Percentiles rank a stretch among this genome's conserved stretches.
Evolutionary conservation across 2,329 filamentous ascomycete genomes (phyloP).

Genomic region (Helicocarpus griseus): DNA sequence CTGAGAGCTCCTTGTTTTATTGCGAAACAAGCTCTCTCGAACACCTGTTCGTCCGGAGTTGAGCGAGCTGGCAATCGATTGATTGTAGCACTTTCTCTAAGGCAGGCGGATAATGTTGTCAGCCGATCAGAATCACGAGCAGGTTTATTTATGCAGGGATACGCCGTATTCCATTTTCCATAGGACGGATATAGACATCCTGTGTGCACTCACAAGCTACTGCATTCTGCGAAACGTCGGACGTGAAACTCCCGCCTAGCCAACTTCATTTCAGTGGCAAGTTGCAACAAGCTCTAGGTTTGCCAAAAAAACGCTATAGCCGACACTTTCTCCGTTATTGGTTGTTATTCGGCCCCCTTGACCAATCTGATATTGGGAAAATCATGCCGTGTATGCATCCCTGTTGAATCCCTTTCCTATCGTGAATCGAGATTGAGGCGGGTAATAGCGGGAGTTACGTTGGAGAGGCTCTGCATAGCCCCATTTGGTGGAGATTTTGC

Average conservation of each 20-base stretch:
- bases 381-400: neutral
- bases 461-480: neutral
- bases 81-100: neutral
- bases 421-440: neutral
- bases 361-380: neutral
- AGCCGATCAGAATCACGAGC: neutral
- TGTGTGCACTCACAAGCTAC: neutral
- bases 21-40: neutral
- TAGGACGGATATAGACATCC: neutral
- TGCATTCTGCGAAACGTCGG: neutral
- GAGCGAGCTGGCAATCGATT: neutral
- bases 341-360: neutral
- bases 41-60: neutral
- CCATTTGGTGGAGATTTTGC: neutral
- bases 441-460: neutral
- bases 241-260: neutral
- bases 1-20: no score
- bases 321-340: neutral
- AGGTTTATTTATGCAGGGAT: neutral
- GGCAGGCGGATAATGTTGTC: neutral
- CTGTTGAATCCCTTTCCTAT: neutral
- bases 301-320: neutral
- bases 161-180: neutral
- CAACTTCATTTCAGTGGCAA: neutral
- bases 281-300: neutral